Conservation (phyloP, 306 rosid genomes). For the Acacia crassicarpa region DNA sequence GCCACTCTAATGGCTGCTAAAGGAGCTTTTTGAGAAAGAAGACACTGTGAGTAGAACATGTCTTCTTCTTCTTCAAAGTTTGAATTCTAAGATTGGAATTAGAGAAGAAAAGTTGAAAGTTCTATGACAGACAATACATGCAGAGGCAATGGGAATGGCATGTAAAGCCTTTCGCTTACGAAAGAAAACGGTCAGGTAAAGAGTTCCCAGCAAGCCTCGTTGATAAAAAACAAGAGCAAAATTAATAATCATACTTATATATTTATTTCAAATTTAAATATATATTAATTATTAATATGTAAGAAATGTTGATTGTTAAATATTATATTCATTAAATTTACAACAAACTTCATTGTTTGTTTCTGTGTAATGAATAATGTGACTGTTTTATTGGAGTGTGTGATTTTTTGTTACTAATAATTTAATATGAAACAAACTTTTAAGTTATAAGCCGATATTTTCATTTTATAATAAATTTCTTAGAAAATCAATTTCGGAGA, state of each 20-base stretch:
- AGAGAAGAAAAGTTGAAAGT: background rate
- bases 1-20: slow-evolving; percentile 60
- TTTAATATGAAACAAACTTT: too few relatives aligned
- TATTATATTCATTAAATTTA: background rate
- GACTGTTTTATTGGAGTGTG: background rate
- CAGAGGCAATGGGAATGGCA: background rate
- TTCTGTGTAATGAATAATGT: background rate
- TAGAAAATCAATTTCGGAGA: background rate
- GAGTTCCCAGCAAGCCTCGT: slow-evolving; percentile 13
- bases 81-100: background rate
- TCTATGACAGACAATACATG: background rate
- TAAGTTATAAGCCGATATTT: background rate
- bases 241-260: background rate
- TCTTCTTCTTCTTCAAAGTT: background rate
- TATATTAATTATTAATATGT: background rate
- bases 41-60: slow-evolving; percentile 49
- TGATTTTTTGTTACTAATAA: background rate
- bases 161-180: background rate
- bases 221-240: background rate
- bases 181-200: slow-evolving; percentile 35
- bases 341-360: background rate
- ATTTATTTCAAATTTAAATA: too few relatives aligned
- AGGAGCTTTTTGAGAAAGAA: slow-evolving; percentile 47
- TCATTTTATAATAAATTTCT: background rate
- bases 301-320: background rate